Evolutionary conservation across 139 green algal genomes (phyloP).

Genomic region (Haematococcus lacustris): DNA sequence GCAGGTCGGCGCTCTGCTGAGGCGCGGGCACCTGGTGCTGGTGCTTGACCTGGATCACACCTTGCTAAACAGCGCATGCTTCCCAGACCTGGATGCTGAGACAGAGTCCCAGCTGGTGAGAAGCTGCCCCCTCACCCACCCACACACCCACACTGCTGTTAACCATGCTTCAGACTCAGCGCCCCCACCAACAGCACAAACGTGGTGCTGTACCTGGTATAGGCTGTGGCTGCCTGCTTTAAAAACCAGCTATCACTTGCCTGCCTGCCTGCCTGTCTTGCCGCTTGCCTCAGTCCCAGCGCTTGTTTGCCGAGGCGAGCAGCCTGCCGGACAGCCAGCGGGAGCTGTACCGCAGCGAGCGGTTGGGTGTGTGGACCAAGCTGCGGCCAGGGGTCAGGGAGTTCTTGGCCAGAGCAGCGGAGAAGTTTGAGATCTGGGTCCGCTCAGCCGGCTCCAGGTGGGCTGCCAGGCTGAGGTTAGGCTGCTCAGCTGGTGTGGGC

Average conservation of each 20-base stretch:
- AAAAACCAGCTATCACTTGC: no score
- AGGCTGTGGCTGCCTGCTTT: no score
- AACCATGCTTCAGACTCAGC: no score
- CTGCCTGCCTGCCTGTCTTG: no score
- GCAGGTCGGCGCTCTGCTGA: slow-evolving; percentile 8
- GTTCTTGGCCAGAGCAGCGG: slow-evolving; percentile 48
- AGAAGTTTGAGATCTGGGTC: slow-evolving; percentile 81
- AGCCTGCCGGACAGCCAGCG: slow-evolving; percentile 19
- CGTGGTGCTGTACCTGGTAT: no score
- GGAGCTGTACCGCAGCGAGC: slow-evolving; percentile 58
- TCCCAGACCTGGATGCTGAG: slow-evolving; percentile 31
- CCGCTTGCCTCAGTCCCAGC: slow-evolving; percentile 5
- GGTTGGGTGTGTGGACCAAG: slow-evolving; percentile 87
- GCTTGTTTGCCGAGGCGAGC: slow-evolving; percentile 2
- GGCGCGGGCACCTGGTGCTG: slow-evolving; percentile 39
- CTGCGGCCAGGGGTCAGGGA: slow-evolving; percentile 72
- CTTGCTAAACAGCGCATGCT: slow-evolving; percentile 69
- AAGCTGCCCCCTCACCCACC: no score
- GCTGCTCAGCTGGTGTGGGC: no score
- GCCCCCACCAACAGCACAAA: no score
- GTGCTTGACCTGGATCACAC: slow-evolving; percentile 94
- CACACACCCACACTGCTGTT: no score
- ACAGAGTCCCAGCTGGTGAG: slow-evolving; percentile 24
- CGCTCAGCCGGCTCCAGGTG: slow-evolving; percentile 76
- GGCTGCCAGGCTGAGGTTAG: no score